Evolutionary conservation across 2,329 filamentous ascomycete species (phyloP).

Genomic region (Herpomyces periplanetae): DNA sequence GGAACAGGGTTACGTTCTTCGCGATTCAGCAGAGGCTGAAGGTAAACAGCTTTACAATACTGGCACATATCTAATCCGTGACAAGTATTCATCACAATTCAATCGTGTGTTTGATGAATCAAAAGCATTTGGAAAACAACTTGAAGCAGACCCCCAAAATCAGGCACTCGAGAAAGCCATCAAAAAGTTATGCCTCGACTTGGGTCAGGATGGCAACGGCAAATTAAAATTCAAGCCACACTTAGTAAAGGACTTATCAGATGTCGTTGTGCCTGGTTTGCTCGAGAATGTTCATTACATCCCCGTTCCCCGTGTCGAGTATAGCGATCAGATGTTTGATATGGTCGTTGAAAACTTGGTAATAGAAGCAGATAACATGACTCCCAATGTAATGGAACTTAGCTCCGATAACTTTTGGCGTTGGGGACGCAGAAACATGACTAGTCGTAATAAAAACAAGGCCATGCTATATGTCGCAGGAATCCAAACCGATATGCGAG

Average conservation of each 20-base stretch:
- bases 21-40: slow-evolving; percentile 33
- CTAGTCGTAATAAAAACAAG: slow-evolving; percentile 43
- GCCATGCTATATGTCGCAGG: slow-evolving; percentile 55
- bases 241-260: slow-evolving; percentile 48
- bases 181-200: slow-evolving; percentile 49
- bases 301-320: slow-evolving; percentile 73
- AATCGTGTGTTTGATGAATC: slow-evolving; percentile 55
- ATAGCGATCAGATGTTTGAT: slow-evolving; percentile 44
- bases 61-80: slow-evolving; percentile 46
- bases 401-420: slow-evolving; percentile 74
- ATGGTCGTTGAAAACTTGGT: slow-evolving; percentile 74
- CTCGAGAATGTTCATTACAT: slow-evolving; percentile 65
- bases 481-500: slow-evolving; percentile 52
- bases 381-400: slow-evolving; percentile 63
- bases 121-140: slow-evolving; percentile 60
- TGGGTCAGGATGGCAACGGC: slow-evolving; percentile 54
- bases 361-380: slow-evolving; percentile 80
- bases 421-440: slow-evolving; percentile 59
- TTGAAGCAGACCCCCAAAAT: slow-evolving; percentile 59
- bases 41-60: slow-evolving; percentile 58
- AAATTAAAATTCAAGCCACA: slow-evolving; percentile 73
- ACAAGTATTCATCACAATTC: slow-evolving; percentile 54
- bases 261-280: slow-evolving; percentile 42
- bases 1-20: slow-evolving; percentile 62
- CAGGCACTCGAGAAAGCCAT: slow-evolving; percentile 32